These are phyloP conservation scores for Tillandsia fasciculata DNA, from an alignment of 176 grass and related monocot genomes.

Conservation along the genomic window DNA sequence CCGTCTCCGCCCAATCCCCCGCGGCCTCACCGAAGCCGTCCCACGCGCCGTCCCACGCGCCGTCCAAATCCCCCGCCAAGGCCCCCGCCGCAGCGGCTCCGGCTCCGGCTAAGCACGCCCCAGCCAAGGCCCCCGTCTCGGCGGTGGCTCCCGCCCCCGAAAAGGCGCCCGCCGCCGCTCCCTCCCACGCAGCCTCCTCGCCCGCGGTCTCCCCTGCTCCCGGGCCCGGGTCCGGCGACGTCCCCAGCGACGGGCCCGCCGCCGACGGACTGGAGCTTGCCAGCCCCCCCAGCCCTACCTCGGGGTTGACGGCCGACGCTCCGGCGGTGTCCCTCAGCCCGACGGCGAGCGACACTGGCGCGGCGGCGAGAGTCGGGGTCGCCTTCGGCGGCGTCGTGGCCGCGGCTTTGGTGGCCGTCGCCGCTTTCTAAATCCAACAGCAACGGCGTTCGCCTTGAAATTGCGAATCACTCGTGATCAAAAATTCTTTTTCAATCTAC, in stretches of 20 bases:
- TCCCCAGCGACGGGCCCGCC: neutral
- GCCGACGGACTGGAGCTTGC: neutral
- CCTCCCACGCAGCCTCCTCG: neutral
- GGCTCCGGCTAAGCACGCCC: neutral
- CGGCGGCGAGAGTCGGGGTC: neutral
- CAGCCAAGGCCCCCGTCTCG: neutral
- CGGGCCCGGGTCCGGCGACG: neutral
- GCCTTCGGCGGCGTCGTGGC: neutral
- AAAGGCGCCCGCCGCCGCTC: neutral
- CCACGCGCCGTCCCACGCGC: neutral
- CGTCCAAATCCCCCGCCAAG: neutral
- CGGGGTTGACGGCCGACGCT: too few species aligned
- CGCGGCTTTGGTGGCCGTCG: neutral
- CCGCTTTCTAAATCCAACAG: neutral
- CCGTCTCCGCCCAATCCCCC: too few species aligned
- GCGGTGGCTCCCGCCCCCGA: neutral
- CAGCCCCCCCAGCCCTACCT: neutral
- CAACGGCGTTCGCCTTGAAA: neutral
- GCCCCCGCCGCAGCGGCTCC: neutral
- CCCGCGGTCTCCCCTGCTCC: neutral
- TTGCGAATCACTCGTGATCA: neutral
- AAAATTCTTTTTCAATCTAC: neutral
- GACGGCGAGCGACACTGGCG: neutral
- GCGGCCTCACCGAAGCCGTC: neutral
- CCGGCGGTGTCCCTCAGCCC: neutral